These are phyloP conservation scores for Cajanus cajan DNA, from an alignment of 306 rosid species.

Conservation along the genomic window DNA sequence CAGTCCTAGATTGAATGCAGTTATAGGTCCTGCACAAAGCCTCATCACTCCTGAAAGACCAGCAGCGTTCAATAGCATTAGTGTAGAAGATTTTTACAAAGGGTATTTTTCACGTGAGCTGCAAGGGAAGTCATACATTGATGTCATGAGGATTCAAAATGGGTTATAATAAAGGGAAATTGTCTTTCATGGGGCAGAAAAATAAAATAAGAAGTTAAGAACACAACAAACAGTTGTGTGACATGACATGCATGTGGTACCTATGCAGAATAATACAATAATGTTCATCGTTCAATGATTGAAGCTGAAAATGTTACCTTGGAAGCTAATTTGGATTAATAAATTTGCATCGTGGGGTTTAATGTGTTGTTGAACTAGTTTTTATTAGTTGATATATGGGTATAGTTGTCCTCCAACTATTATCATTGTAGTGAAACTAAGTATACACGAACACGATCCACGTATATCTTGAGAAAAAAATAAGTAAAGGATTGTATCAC, in stretches of 20 bases:
- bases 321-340: background rate
- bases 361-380: background rate
- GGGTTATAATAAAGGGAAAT: background rate
- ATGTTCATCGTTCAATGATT: background rate
- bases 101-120: background rate
- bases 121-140: conserved; percentile 7
- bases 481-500: no score
- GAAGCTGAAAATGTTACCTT: background rate
- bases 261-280: background rate
- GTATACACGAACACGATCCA: background rate
- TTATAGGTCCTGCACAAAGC: conserved; percentile 21
- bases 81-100: conserved; percentile 12
- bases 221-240: background rate
- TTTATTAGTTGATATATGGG: background rate
- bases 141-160: background rate
- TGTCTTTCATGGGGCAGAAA: background rate
- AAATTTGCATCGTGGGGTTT: background rate
- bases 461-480: no score
- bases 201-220: background rate
- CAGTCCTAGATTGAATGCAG: background rate
- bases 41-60: conserved; percentile 17
- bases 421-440: background rate
- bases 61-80: conserved; percentile 8
- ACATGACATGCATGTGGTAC: background rate
- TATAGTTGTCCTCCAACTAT: background rate